These are phyloP conservation scores for Microsporum audouinii DNA, from an alignment of 2,329 filamentous ascomycete species.

Conservation along the genomic window DNA sequence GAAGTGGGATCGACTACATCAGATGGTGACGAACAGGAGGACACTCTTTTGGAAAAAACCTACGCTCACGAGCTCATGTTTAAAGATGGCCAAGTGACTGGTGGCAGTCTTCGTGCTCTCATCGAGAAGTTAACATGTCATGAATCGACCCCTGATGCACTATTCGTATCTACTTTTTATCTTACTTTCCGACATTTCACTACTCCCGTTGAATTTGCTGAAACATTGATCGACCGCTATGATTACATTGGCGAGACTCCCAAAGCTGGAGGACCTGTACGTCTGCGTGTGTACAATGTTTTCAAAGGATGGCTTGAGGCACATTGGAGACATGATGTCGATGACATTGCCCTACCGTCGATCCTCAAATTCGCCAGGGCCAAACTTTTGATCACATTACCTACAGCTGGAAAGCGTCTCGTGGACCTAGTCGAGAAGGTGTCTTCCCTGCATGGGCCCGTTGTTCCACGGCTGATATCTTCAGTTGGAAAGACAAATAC, in stretches of 20 bases:
- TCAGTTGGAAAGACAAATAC: slow-evolving; percentile 82
- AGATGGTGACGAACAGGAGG: slow-evolving; percentile 71
- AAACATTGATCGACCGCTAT: slow-evolving; percentile 78
- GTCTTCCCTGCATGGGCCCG: slow-evolving; percentile 55
- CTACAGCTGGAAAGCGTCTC: slow-evolving; percentile 68
- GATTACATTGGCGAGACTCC: slow-evolving; percentile 76
- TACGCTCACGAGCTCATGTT: slow-evolving; percentile 88
- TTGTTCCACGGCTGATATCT: slow-evolving; percentile 72
- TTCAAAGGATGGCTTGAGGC: slow-evolving; percentile 97
- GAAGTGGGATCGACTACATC: slow-evolving; percentile 50
- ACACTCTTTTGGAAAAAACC: slow-evolving; percentile 77
- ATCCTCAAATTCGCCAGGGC: slow-evolving; percentile 71
- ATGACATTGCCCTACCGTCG: slow-evolving; percentile 60
- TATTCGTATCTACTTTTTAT: slow-evolving; percentile 90
- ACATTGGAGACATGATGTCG: slow-evolving; percentile 78
- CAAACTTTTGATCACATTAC: slow-evolving; percentile 56
- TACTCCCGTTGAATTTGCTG: slow-evolving; percentile 64
- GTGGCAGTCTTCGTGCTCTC: slow-evolving; percentile 76
- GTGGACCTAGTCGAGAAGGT: slow-evolving; percentile 71
- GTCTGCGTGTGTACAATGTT: slow-evolving; percentile 84
- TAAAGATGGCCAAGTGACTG: slow-evolving; percentile 88
- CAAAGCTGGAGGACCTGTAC: slow-evolving; percentile 65
- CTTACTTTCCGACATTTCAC: slow-evolving; percentile 92
- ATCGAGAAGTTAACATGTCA: slow-evolving; percentile 92
- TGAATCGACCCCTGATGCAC: slow-evolving; percentile 79